Evolutionary conservation across 1,284 basidiomycete species (phyloP), one percentile per base, ranked within the genome.

Genomic region (Marasmius sp.): DNA sequence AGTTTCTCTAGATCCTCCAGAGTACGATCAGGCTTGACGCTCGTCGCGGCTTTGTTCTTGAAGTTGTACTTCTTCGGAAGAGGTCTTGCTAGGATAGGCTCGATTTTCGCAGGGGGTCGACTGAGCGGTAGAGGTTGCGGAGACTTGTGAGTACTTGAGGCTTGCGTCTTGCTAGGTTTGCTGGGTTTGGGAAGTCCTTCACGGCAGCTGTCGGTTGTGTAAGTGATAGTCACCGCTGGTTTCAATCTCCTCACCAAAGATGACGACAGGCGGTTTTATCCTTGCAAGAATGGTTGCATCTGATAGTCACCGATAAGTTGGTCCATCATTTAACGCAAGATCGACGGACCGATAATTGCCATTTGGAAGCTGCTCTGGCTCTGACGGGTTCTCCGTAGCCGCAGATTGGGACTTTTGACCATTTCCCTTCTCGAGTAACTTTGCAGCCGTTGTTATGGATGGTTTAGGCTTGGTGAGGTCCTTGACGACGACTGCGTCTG

Each of bases 251-350:
- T 66, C 67, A 91, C 92, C 91, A 93, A 38, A 87, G 70, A 76
- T 93, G 91, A 33, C 87, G 82, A 69, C 92, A 93, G 51, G 78
- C 80, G 2, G 77, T 76, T 72, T 93, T 93, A 68, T 92, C 85
- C 69, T 88, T 91, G 78, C 92, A 93, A n/a, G 79, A 62, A 68
- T 93, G 92, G 66, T 91, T 90, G 68, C 92, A 93, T 61, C 91
- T 92, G 57, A 48, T 58, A 22, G 56, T 50, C 16, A 10, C 20
- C 4, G 22, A 22, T 53, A 4, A 45, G 37, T 16, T 8, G 34
- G 62, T 34, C 6, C 55, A 55, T 58, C 45, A 55, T 58, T 1
- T 34, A 63, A 33, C 33, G 37, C 50, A n/a, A 45, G 10, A 41
- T 37, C 63, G 48, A 60, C 78, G 67, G 67, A 90, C 90, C 79